Evolutionary conservation across 2,329 filamentous ascomycete genomes (phyloP).

Genomic region (Nectriaceae sp.): DNA sequence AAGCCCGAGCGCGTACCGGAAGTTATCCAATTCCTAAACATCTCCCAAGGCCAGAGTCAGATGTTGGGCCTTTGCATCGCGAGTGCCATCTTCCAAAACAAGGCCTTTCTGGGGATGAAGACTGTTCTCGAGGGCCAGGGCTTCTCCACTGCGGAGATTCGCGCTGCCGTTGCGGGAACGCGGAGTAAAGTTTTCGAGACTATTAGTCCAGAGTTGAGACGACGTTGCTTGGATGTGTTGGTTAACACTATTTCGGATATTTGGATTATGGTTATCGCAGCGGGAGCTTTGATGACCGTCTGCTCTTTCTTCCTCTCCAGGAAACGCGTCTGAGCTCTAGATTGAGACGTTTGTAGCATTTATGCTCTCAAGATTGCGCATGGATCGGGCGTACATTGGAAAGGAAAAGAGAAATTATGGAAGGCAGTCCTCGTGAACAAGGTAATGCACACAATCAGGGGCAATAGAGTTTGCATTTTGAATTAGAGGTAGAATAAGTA

Average conservation of each 20-base stretch:
- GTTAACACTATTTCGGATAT: constrained; percentile 15
- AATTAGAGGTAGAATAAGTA: too few relatives aligned
- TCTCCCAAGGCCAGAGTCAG: constrained; percentile 16
- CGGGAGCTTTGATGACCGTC: constrained; percentile 10
- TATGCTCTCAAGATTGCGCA: too few relatives aligned
- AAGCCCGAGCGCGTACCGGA: constrained; percentile 10
- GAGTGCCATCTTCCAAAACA: constrained; percentile 15
- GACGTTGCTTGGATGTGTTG: constrained; percentile 10
- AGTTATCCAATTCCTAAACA: constrained; percentile 16
- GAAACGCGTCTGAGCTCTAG: constrained; percentile 10
- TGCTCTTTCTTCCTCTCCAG: constrained; percentile 14
- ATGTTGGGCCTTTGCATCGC: constrained; percentile 13
- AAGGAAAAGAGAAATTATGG: too few relatives aligned
- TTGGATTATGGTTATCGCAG: constrained; percentile 17
- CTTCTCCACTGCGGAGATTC: constrained; percentile 13
- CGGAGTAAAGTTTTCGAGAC: constrained; percentile 12
- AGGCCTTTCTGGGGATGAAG: constrained; percentile 13
- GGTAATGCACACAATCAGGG: too few relatives aligned
- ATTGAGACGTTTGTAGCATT: too few relatives aligned
- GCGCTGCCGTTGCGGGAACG: constrained; percentile 13
- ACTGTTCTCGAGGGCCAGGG: constrained; percentile 8
- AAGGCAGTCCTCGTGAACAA: too few relatives aligned
- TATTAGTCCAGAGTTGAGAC: constrained; percentile 7
- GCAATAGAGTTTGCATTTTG: too few relatives aligned
- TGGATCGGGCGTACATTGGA: too few relatives aligned